These are phyloP conservation scores for Choricystis sp. DNA, from an alignment of 139 green algal species.

Conservation along the genomic window DNA sequence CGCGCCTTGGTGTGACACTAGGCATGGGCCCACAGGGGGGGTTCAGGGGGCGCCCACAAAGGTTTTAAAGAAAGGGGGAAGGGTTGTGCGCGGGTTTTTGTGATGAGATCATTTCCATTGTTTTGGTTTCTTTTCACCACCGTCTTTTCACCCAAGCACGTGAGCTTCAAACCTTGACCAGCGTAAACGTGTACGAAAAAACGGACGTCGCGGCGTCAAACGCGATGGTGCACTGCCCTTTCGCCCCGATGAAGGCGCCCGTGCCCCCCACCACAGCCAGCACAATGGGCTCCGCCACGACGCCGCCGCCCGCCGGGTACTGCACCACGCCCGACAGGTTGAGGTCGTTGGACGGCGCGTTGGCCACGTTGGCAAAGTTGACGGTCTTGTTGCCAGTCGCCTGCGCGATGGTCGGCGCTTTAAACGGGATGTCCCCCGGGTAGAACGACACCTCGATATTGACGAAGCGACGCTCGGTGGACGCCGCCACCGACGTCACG, in stretches of 20 bases:
- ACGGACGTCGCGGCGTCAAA: neutral
- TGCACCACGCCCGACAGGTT: neutral
- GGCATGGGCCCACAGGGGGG: too few species aligned
- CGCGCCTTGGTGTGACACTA: too few species aligned
- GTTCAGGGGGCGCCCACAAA: too few species aligned
- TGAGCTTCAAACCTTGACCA: too few species aligned
- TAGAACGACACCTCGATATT: neutral
- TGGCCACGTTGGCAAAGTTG: neutral
- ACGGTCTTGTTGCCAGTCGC: neutral
- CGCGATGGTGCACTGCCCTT: neutral
- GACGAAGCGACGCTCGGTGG: neutral
- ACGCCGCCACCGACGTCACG: neutral
- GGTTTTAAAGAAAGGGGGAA: too few species aligned
- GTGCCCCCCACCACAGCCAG: neutral
- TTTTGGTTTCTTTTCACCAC: too few species aligned
- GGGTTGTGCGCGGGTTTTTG: too few species aligned
- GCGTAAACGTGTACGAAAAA: neutral
- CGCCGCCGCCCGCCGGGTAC: neutral
- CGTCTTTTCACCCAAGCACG: too few species aligned
- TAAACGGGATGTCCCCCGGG: neutral
- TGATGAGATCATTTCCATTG: too few species aligned
- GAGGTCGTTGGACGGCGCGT: neutral
- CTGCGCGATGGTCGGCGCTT: neutral
- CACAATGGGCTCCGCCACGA: neutral
- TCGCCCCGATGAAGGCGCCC: neutral